Evolutionary conservation across 2,329 filamentous ascomycete genomes (phyloP), one percentile per base, ranked within the genome.

Genomic region (Madurella fahalii): DNA sequence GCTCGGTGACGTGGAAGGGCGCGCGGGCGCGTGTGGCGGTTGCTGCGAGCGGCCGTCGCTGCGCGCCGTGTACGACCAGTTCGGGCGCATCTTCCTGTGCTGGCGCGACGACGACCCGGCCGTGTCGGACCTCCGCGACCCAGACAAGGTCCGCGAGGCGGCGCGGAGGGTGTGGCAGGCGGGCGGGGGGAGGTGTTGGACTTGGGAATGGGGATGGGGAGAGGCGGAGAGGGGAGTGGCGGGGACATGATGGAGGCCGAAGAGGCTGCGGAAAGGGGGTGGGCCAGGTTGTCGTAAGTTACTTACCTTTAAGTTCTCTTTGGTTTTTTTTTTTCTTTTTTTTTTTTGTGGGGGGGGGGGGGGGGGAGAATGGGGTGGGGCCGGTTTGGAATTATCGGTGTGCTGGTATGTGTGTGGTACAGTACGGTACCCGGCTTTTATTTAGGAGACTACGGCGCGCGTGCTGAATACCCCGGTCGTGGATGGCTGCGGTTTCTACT

Each of bases 51-150:
- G 30, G n/a, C 64, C 64, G 11, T 43, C 54, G 8, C 58, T 66
- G 30, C 57, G 63, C 51, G 63, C 63, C 20, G 57, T 66, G 11
- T 66, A 64, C 52, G 64, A 65, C 56, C 64, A 66, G 57, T 60
- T 61, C 40, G 64, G 64, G 32, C 47, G 54, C 18, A 59, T 66
- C 31, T 64, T 61, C 11, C 51, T 66, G n/a, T 66, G 58, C 46
- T 65, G 62, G 61, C 58, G 59, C 11, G 54, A 62, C 40, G 53
- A 61, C 39, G 64, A 66, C 47, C 58, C 58, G 17, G 51, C 48
- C 18, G 57, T 66, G n/a, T 50, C 57, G 41, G 60, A 66, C 41
- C 42, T 66, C 45, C 40, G 47, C 13, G 58, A 63, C 39, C 40
- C 55, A n/a, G 49, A 43, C 15, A 61, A 63, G 50, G 56, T 58